phyloP scores from a whole-genome alignment of 2,329 filamentous ascomycete genomes.

The Arthrobotrys pseudoclavata region DNA sequence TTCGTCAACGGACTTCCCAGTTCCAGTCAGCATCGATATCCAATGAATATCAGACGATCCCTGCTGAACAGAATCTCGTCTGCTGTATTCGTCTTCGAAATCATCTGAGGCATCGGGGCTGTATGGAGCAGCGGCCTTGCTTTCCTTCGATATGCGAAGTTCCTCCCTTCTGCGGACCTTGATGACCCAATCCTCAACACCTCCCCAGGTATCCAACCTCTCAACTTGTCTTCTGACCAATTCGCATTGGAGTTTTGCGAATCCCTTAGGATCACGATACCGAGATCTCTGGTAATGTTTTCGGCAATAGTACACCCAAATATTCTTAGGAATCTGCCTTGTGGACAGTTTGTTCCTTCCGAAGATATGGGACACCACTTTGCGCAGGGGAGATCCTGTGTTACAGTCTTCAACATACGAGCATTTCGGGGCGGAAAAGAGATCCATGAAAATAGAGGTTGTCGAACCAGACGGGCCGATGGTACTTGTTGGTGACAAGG shows the following conservation, averaged over 20 bases:
- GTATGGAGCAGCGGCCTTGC: slow-evolving; percentile 64
- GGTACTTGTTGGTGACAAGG: slow-evolving; percentile 45
- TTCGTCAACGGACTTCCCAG: slow-evolving; percentile 65
- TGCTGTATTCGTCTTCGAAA: slow-evolving; percentile 48
- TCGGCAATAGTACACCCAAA: slow-evolving; percentile 83
- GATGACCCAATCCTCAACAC: slow-evolving; percentile 74
- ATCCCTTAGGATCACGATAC: slow-evolving; percentile 76
- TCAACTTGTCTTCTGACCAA: slow-evolving; percentile 75
- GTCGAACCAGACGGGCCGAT: slow-evolving; percentile 42
- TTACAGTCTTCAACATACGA: slow-evolving; percentile 73
- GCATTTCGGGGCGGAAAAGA: slow-evolving; percentile 66
- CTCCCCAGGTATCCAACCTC: slow-evolving; percentile 75
- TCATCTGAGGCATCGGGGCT: slow-evolving; percentile 54
- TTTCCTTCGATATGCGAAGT: slow-evolving; percentile 70
- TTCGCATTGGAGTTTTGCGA: slow-evolving; percentile 75
- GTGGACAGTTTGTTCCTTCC: slow-evolving; percentile 86
- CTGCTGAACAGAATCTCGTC: slow-evolving; percentile 36
- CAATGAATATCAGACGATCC: slow-evolving; percentile 50
- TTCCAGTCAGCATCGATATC: slow-evolving; percentile 63
- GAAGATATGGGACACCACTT: slow-evolving; percentile 84
- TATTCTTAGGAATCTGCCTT: slow-evolving; percentile 75
- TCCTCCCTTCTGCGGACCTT: slow-evolving; percentile 76
- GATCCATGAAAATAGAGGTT: slow-evolving; percentile 29
- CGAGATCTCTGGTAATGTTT: slow-evolving; percentile 84
- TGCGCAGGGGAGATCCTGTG: slow-evolving; percentile 75